phyloP scores from a whole-genome alignment of 2,329 filamentous ascomycete species.

The Fusarium pseudograminearum region DNA sequence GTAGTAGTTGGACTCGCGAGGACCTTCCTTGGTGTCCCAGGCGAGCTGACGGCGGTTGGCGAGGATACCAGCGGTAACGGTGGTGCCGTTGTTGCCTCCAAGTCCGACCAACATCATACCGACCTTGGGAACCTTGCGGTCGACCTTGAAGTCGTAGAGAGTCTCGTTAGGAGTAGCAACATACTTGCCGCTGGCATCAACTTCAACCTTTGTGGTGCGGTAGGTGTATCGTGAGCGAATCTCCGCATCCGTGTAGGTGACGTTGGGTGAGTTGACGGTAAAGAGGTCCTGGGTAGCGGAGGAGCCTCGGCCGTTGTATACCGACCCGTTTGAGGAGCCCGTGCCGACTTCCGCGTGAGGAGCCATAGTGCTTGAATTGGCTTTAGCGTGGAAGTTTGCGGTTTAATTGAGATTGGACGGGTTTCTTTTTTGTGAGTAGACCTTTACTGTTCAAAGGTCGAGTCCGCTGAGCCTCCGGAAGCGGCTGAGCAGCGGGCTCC shows the following conservation, averaged over 20 bases:
- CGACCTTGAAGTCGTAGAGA: slow-evolving; percentile 96
- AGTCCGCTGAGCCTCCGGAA: slow-evolving; percentile 84
- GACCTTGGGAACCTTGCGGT: slow-evolving; percentile 91
- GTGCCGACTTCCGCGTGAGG: slow-evolving; percentile 81
- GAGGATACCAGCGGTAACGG: slow-evolving; percentile 95
- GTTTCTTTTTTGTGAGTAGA: slow-evolving; percentile 50
- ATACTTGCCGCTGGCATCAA: slow-evolving; percentile 78
- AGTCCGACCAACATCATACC: slow-evolving; percentile 98
- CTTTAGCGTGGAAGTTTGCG: slow-evolving; percentile 43
- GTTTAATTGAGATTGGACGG: slow-evolving; percentile 44
- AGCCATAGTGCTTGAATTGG: slow-evolving; percentile 75
- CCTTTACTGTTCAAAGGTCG: slow-evolving; percentile 68
- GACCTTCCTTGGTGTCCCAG: slow-evolving; percentile 95
- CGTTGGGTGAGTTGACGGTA: slow-evolving; percentile 91
- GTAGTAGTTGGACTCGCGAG: slow-evolving; percentile 93
- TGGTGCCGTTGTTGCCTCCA: slow-evolving; percentile 98
- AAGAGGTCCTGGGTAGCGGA: slow-evolving; percentile 74
- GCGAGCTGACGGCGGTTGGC: slow-evolving; percentile 88
- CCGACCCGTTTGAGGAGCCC: slow-evolving; percentile 72
- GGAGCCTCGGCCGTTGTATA: slow-evolving; percentile 56
- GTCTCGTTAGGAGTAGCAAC: slow-evolving; percentile 89
- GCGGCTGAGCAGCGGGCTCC: slow-evolving; percentile 93
- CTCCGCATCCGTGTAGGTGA: slow-evolving; percentile 86
- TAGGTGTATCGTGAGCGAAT: slow-evolving; percentile 97
- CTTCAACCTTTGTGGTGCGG: slow-evolving; percentile 87